Evolutionary conservation across 495 filamentous ascomycete species (phyloP), one percentile per base, ranked within the genome.

Genomic region (Cairneyella variabilis): DNA sequence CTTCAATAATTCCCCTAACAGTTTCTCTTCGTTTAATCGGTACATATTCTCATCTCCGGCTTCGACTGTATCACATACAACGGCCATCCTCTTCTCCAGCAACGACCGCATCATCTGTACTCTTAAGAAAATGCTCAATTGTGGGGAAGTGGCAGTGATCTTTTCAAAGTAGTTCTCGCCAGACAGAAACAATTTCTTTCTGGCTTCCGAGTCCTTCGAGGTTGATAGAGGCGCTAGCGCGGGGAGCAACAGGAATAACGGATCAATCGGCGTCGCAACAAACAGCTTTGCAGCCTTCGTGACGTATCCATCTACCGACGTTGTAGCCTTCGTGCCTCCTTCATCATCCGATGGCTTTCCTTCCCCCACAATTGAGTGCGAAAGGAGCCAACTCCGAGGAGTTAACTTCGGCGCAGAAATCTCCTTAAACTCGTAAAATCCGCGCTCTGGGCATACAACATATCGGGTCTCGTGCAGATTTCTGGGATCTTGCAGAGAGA

Each of bases 401-500:
- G 69, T 70, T 3, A 69, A 66, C 37, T 77, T 79, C 26, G 89
- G 77, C 5, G 89, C 76, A 10, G 82, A 67, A 60, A 97, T 76
- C 34, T 77, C 77, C 12, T 83, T 96, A 71, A 97, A 91, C 64
- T 98, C 93, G 70, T 86, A 90, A 55, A 96, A 74, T 22, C 92
- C 93, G 10, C 79, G 78, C 25, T 78, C 66, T 3, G 91, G 89
- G 64, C 90, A 93, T 63, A 90, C 83, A 53, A 90, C 80, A 66
- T 91, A 97, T 52, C 88, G 80, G 41, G 74, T 78, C 5, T 84
- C 78, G 12, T 71, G 73, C 18, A 60, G 66, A 37, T 81, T 86
- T 54, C 83, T 83, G 9, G 95, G 92, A 66, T 96, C 79, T n/a
- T 83, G 77, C 11, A 98, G 75, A 23, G 83, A 84, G 59, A 95